Conservation (phyloP, 176 grass and related monocot species). For the Carex scoparia region DNA sequence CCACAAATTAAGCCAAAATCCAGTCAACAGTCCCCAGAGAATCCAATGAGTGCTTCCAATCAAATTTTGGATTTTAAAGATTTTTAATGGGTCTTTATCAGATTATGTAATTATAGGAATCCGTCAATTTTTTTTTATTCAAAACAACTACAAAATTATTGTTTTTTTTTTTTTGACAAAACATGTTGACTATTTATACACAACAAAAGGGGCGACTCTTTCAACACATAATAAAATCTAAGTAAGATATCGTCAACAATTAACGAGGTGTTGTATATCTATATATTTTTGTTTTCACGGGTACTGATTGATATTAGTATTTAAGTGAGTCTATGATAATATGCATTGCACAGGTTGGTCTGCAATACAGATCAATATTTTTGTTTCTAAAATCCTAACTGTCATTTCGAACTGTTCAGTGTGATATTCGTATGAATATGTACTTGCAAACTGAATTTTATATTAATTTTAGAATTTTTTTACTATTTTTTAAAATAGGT, state of each 20-base stretch:
- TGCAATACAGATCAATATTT: too few relatives aligned
- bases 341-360: too few relatives aligned
- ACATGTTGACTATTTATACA: background rate
- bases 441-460: too few relatives aligned
- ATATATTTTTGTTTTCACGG: too few relatives aligned
- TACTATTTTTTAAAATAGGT: too few relatives aligned
- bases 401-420: too few relatives aligned
- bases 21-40: background rate
- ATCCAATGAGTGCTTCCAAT: background rate
- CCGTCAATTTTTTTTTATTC: background rate
- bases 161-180: background rate
- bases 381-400: too few relatives aligned
- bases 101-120: background rate
- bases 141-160: background rate
- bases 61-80: background rate
- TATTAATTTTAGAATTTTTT: too few relatives aligned
- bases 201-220: background rate
- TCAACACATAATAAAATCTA: background rate
- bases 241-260: background rate
- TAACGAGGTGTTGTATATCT: too few relatives aligned
- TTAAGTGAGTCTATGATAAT: too few relatives aligned
- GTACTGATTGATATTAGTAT: too few relatives aligned
- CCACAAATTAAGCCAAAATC: background rate
- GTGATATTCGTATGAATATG: too few relatives aligned
- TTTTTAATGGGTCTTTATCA: background rate